Base-by-base conservation (phyloP, 129 eudicot species). In the Helianthus annuus region DNA sequence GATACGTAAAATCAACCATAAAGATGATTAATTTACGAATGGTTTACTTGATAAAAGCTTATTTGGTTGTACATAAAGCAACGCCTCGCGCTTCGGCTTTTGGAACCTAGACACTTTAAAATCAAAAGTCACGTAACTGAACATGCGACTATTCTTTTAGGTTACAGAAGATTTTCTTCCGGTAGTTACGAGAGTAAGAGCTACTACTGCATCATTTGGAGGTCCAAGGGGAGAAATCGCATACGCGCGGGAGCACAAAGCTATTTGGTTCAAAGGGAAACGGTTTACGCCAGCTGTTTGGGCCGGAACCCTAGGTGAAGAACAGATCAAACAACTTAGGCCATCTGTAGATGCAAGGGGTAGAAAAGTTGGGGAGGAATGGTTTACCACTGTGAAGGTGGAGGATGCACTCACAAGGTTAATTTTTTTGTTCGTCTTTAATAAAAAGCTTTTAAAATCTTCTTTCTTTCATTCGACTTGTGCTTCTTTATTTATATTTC, bases 251-350 rank as follows among this genome's bases (percentile, higher is more conserved):
- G 98, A 94, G 67, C 98, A 94, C 78, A 89, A 73, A 81, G 79
- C 98, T 65, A 85, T 94, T 68, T 94, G 98, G 97, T 94, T 94
- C 63, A 94, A 94, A 68, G 97, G 97, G 58, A 94, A 70, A 79
- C 95, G 97, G 39, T 94, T 94, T 83, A 73, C 71, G 9, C 97
- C 97, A 49, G 27, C 86, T 76, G 89, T 94, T 64, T 86, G 96
- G 93, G 98, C 87, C 42, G 89, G 88, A 32, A 90, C 98, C 27
- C 85, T 83, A 22, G 97, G 97, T 79, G 98, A 94, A 84, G 91
- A 85, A 85, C 91, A 94, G 77, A 94, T 94, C 51, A 94, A 90
- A 75, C 86, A 87, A 71, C 87, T 94, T 19, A 85, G 48, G 75
- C 87, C 89, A 45, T 89, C 97, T 68, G 51, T 88, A 10, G 97